Evolutionary conservation across 208 protist species (phyloP).

Genomic region (Trypanosoma platydactyli): DNA sequence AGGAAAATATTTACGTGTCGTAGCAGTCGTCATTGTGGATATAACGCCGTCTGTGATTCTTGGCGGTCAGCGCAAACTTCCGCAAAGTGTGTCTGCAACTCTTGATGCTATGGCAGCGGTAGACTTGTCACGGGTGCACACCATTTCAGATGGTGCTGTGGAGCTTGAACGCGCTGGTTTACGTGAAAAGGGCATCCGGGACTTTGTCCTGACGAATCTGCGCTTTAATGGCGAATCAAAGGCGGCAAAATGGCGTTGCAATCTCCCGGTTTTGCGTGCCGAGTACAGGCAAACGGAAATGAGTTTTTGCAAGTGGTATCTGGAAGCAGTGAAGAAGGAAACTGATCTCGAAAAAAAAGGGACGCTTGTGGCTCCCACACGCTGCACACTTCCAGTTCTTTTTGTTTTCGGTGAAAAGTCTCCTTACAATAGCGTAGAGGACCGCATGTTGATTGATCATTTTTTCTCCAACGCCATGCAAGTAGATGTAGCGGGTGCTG

Average conservation of each 20-base stretch:
- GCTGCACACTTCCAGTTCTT: slow-evolving; percentile 66
- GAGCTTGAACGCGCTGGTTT: slow-evolving; percentile 67
- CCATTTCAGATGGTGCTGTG: slow-evolving; percentile 38
- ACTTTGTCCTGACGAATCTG: slow-evolving; percentile 83
- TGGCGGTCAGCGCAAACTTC: slow-evolving; percentile 3
- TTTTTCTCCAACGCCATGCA: slow-evolving; percentile 70
- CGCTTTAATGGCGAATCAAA: slow-evolving; percentile 29
- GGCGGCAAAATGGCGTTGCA: slow-evolving; percentile 51
- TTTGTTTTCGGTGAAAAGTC: slow-evolving; percentile 87
- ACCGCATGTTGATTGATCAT: slow-evolving; percentile 34
- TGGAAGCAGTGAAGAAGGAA: slow-evolving; percentile 1
- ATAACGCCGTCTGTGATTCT: slow-evolving; percentile 53
- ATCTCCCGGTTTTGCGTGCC: slow-evolving; percentile 19
- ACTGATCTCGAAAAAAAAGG: background rate
- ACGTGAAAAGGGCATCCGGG: slow-evolving; percentile 56
- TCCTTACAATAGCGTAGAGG: slow-evolving; percentile 61
- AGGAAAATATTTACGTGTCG: slow-evolving; percentile 27
- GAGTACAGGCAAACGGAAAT: slow-evolving; percentile 15
- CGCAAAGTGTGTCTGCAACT: slow-evolving; percentile 26
- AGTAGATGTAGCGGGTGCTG: slow-evolving; percentile 63
- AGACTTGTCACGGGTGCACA: slow-evolving; percentile 50
- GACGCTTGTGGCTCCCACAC: slow-evolving; percentile 28
- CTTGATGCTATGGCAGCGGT: slow-evolving; percentile 62
- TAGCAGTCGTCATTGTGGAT: slow-evolving; percentile 78
- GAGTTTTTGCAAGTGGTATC: slow-evolving; percentile 26